Evolutionary conservation across 2,329 filamentous ascomycete species (phyloP).

Genomic region (Aspergillus quadrilineatus): DNA sequence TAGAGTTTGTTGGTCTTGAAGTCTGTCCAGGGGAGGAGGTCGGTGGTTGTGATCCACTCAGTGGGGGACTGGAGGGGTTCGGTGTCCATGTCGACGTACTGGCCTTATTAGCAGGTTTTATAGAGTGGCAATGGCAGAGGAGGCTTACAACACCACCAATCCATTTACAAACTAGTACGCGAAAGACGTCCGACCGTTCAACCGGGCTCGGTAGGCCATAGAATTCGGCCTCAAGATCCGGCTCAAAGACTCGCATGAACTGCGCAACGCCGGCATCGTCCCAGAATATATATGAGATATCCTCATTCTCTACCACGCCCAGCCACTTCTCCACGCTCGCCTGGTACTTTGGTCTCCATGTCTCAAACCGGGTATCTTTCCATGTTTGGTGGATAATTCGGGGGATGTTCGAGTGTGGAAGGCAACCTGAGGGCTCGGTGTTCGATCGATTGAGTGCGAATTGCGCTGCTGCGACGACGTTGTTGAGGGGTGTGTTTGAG

Average conservation of each 20-base stretch:
- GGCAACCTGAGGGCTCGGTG: constrained; percentile 12
- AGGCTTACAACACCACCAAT: constrained; percentile 20
- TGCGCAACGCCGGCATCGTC: constrained; percentile 31
- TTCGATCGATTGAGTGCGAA: constrained; percentile 23
- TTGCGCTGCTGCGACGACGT: constrained; percentile 29
- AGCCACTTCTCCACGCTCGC: constrained; percentile 33
- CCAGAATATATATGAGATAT: constrained; percentile 38
- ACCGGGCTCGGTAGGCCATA: constrained; percentile 25
- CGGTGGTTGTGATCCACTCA: constrained; percentile 26
- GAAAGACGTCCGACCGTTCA: constrained; percentile 34
- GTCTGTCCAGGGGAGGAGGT: constrained; percentile 31
- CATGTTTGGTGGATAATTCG: constrained; percentile 36
- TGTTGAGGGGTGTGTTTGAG: neutral
- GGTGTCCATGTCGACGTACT: constrained; percentile 37
- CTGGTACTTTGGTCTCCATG: constrained; percentile 26
- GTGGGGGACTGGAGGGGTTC: constrained; percentile 28
- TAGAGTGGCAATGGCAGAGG: rapidly evolving
- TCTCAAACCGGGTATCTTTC: constrained; percentile 27
- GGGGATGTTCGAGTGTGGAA: constrained; percentile 30
- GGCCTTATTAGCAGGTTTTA: neutral
- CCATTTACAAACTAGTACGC: constrained; percentile 33
- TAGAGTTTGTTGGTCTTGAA: constrained; percentile 22
- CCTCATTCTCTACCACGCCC: constrained; percentile 17
- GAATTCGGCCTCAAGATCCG: constrained; percentile 24
- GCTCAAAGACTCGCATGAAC: constrained; percentile 29